phyloP scores from a whole-genome alignment of 305 asterid species.

The Solanum hybrid region DNA sequence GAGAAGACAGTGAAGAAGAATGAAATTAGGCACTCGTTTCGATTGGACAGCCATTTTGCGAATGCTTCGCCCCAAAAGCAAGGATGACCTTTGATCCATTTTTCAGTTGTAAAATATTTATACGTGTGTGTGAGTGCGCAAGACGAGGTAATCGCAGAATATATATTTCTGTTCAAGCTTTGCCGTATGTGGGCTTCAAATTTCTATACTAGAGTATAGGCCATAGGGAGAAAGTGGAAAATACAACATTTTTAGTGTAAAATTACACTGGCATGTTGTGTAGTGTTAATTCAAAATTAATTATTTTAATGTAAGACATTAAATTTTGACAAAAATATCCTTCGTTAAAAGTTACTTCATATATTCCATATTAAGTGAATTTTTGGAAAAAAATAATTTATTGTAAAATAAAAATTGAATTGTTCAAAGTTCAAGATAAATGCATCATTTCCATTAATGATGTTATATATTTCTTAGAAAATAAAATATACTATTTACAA shows the following conservation, averaged over 20 bases:
- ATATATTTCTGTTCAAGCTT: not conserved
- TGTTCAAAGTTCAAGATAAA: too few species aligned
- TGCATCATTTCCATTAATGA: not conserved
- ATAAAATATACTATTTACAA: too few species aligned
- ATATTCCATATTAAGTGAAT: not conserved
- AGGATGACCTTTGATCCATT: not conserved
- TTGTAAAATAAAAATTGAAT: too few species aligned
- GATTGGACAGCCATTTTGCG: not conserved
- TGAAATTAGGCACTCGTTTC: not conserved
- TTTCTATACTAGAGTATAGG: not conserved
- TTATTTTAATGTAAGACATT: not conserved
- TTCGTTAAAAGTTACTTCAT: not conserved
- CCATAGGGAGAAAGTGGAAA: not conserved
- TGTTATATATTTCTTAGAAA: accelerated
- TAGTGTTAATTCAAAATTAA: not conserved
- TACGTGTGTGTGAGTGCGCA: not conserved
- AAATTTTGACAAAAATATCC: not conserved
- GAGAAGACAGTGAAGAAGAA: not conserved
- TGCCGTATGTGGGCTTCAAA: not conserved
- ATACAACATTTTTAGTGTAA: not conserved
- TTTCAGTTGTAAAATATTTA: not conserved
- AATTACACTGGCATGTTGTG: not conserved
- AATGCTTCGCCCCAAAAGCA: not conserved
- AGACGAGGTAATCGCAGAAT: not conserved
- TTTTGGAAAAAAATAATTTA: too few species aligned